Conservation (phyloP, 2,329 filamentous ascomycete genomes). For the Beauveria scarabaeidicola region DNA sequence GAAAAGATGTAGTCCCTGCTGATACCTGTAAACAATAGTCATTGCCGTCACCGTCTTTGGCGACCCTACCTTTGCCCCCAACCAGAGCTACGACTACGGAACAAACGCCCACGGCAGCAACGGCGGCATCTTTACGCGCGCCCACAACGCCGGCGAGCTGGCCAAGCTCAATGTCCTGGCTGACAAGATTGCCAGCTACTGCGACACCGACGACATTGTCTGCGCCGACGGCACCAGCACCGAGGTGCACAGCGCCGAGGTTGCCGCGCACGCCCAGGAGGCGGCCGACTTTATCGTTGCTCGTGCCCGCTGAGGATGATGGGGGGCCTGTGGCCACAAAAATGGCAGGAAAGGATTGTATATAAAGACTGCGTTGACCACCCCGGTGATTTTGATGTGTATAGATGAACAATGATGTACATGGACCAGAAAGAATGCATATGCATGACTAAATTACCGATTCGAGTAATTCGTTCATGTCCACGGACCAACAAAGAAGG, state of each 20-base stretch:
- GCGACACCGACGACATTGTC: conserved; percentile 7
- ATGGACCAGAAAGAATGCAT: neutral
- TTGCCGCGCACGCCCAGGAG: conserved; percentile 9
- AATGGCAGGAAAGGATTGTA: neutral
- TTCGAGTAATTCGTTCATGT: neutral
- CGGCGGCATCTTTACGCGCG: conserved; percentile 9
- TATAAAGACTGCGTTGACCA: neutral
- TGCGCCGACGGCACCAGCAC: conserved; percentile 5
- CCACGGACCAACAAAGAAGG: neutral
- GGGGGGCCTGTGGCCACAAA: too few relatives aligned
- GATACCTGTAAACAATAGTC: neutral
- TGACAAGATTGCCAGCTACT: conserved; percentile 9
- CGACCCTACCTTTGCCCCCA: conserved; percentile 11
- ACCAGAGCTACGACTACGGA: conserved; percentile 12
- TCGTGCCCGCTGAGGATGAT: neutral
- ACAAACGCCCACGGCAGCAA: conserved; percentile 5
- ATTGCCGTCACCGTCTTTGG: conserved; percentile 12
- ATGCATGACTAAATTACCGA: too few relatives aligned
- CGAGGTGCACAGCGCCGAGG: conserved; percentile 11
- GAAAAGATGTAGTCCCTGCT: neutral
- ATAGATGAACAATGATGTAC: neutral
- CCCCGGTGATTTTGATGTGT: neutral
- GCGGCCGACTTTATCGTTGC: conserved; percentile 13
- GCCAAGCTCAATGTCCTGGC: conserved; percentile 10
- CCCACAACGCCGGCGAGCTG: conserved; percentile 9